Conservation (phyloP, 148 eudicot genomes). For the Cornus suecica region DNA sequence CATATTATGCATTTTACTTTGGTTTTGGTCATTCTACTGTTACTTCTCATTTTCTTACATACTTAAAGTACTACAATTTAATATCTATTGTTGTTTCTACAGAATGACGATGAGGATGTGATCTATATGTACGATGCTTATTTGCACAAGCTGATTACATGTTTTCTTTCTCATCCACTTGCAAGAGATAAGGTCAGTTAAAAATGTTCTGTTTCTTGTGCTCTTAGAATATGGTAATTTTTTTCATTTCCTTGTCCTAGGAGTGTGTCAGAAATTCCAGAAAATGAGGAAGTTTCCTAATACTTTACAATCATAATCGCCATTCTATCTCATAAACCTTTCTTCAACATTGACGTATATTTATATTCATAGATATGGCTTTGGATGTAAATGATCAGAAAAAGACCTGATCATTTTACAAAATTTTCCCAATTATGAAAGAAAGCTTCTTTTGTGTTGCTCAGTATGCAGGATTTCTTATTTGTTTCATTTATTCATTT, state of each 20-base stretch:
- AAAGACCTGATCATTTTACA: too few species aligned
- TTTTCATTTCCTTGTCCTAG: not conserved
- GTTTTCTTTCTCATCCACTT: slow-evolving; percentile 85
- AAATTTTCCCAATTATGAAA: not conserved
- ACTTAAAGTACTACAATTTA: not conserved
- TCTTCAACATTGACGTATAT: not conserved
- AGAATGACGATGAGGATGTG: slow-evolving; percentile 98
- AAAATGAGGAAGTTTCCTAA: not conserved
- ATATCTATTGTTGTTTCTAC: slow-evolving; percentile 20
- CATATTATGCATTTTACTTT: not conserved
- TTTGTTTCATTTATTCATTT: not conserved
- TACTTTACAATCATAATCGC: not conserved
- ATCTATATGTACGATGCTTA: slow-evolving; percentile 91
- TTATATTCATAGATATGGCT: not conserved
- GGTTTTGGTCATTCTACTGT: not conserved
- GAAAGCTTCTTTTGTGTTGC: not conserved
- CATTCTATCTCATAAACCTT: not conserved
- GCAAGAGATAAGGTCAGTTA: slow-evolving; percentile 88
- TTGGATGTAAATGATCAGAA: not conserved
- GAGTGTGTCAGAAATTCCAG: not conserved
- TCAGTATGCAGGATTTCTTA: not conserved
- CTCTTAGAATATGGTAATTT: not conserved
- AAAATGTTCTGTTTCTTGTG: not conserved
- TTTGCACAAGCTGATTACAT: slow-evolving; percentile 86
- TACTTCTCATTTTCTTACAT: not conserved